Base-by-base conservation (phyloP, 768 basidiomycete genomes). In the Pisolithus microcarpus region DNA sequence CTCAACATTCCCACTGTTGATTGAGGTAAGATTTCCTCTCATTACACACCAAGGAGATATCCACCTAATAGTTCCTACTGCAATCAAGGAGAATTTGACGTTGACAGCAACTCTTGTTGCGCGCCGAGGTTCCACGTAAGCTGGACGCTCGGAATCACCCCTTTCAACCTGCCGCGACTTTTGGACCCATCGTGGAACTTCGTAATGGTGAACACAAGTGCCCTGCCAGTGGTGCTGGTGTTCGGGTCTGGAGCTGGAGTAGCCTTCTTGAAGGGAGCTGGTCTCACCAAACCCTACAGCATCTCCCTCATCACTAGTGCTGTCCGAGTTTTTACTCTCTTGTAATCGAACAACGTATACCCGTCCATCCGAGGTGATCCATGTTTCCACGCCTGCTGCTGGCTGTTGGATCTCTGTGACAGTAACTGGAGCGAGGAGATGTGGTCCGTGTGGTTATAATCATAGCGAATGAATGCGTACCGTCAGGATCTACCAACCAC, bases 291-390 rank as follows among this genome's bases (percentile, higher is more conserved):
- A 46, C 61, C 69, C 56, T 51, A 71, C 72, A 50, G 76, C 73
- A 9, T 78, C 79, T 8, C 70, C 72, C 2, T 77, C 80, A 11
- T 79, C 81, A 6, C 48, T 43, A 3, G 45, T 44, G 6, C 34
- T 48, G n/a, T 56, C 53, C 6, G 26, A 38, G n/a, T 28, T 49
- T 11, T 52, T 43, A 47, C 60, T 68, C 54, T 81, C 80, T 45
- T 72, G 71, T 21, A 90, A 69, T 51, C 79, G 80, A 7, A 88
- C 87, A 55, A 90, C 78, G 61, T 92, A 92, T 9, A 78, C 87
- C 59, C 88, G 71, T 37, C 90, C 90, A 54, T 92, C 90, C 6
- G 87, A 88, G 2, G 89, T 88, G 43, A 89, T 77, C 90, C 90
- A 92, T 0, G 81, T 81, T 66, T 91, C 90, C 11, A 81, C 77